Evolutionary conservation across 352 stramenopile genomes (phyloP), one percentile per base, ranked within the genome.

Genomic region (Phytophthora lateralis): DNA sequence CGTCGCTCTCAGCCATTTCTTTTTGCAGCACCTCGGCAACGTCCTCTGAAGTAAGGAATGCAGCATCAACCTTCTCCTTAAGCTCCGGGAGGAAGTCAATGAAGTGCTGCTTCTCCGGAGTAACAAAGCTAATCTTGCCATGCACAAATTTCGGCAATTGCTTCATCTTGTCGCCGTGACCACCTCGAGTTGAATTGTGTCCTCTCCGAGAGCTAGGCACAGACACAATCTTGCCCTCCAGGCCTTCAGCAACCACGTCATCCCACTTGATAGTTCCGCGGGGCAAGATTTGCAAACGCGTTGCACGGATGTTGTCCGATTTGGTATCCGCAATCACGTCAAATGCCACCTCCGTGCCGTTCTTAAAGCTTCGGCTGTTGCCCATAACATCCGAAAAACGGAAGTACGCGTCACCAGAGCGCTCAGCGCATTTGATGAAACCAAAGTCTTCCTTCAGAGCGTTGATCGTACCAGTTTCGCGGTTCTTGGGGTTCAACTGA

Each of bases 391-490:
- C 85, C 11, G 75, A 75, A 38, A 94, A 87, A 37, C 82, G 79
- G 45, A 94, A 94, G 60, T 90, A 94, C 24, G 82, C 82, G 35
- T 94, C 85, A 1, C 59, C 61, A 1, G 64, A 59, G n/a, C 85
- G 78, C 26, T 94, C 82, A 0, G 78, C 78, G 38, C 81, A 92
- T 62, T 90, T 90, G 59, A 94, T 90, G 56, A 94, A 94, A 0
- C 85, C 85, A 60, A 90, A 94, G 3, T 94, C 85, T 14, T 92
- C 82, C 41, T 90, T 90, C 60, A 92, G 50, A 4, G 80, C 78
- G 26, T 73, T 76, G 58, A 94, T 88, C 20, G 82, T 71, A 32
- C 85, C 85, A 10, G 69, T 80, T 62, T 90, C 83, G 17, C 85
- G 82, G 53, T 88, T 75, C 65, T 88, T 80, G 12, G 78, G 65